These are phyloP conservation scores for Chromera velia DNA, from an alignment of 73 alveolate genomes.

Conservation along the genomic window DNA sequence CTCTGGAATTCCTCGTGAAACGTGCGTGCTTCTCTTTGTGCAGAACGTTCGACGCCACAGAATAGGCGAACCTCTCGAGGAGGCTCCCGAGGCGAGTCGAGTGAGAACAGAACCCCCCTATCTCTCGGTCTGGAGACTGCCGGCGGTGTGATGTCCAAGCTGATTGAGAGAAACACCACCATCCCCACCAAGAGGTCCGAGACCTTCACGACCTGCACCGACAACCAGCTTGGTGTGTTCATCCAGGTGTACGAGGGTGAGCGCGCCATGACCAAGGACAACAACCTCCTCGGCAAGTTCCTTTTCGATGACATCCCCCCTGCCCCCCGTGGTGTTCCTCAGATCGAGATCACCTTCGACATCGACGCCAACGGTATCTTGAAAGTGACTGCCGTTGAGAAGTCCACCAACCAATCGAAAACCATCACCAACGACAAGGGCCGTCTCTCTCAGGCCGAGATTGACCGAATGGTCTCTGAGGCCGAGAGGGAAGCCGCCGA, in stretches of 20 bases:
- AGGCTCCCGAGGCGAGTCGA: no score
- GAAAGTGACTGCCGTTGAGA: constrained; percentile 66
- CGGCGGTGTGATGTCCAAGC: constrained; percentile 92
- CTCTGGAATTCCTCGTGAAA: no score
- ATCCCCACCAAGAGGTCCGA: constrained; percentile 77
- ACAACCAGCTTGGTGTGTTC: constrained; percentile 88
- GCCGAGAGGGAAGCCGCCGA: no score
- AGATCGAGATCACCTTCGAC: no score
- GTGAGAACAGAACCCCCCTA: no score
- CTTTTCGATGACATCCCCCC: constrained; percentile 85
- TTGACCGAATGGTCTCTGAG: no score
- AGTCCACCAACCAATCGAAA: constrained; percentile 68
- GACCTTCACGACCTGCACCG: constrained; percentile 92
- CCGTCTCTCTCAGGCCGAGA: no score
- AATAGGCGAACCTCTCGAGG: no score
- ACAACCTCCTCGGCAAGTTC: constrained; percentile 89
- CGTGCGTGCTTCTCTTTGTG: no score
- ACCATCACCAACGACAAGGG: constrained; percentile 88
- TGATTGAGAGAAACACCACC: constrained; percentile 79
- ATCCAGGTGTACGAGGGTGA: constrained; percentile 97
- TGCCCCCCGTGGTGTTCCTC: constrained; percentile 91
- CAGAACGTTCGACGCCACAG: no score
- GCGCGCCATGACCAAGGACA: constrained; percentile 84
- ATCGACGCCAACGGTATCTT: no score
- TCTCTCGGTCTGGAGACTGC: constrained; percentile 90